phyloP scores from a whole-genome alignment of 2,329 filamentous ascomycete species.

The Neocatenulostroma microsporum region DNA sequence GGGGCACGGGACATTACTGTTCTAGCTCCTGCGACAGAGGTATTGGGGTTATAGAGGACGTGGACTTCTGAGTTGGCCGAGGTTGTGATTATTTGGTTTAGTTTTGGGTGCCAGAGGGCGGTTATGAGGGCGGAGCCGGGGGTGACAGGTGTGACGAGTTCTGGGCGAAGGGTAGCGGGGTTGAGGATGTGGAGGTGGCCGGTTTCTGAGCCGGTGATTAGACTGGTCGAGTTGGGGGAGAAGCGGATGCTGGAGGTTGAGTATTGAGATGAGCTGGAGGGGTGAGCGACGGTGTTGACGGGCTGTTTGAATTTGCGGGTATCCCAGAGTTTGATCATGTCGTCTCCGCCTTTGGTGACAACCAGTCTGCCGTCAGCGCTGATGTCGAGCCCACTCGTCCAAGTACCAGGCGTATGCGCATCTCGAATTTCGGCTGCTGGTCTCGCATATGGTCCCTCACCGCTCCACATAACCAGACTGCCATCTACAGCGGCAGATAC shows the following conservation, averaged over 20 bases:
- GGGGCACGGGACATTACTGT: conserved; percentile 88
- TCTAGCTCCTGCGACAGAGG: conserved; percentile 72
- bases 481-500: conserved; percentile 82
- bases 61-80: conserved; percentile 87
- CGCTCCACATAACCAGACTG: conserved; percentile 83
- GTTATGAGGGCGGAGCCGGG: conserved; percentile 73
- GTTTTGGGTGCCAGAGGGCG: conserved; percentile 84
- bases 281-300: conserved; percentile 68
- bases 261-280: conserved; percentile 76
- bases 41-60: conserved; percentile 78
- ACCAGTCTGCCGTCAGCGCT: conserved; percentile 85
- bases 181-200: conserved; percentile 91
- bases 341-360: conserved; percentile 83
- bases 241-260: conserved; percentile 83
- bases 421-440: conserved; percentile 76
- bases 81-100: conserved; percentile 93
- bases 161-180: conserved; percentile 76
- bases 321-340: conserved; percentile 94
- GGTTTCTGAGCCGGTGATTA: conserved; percentile 79
- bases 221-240: conserved; percentile 71
- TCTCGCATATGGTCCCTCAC: conserved; percentile 75
- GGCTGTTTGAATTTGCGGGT: conserved; percentile 90
- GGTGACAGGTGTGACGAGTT: conserved; percentile 80
- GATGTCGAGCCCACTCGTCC: conserved; percentile 87
- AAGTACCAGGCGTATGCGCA: conserved; percentile 74